Conservation (phyloP, 2,329 filamentous ascomycete genomes). For the Cladophialophora yegresii region DNA sequence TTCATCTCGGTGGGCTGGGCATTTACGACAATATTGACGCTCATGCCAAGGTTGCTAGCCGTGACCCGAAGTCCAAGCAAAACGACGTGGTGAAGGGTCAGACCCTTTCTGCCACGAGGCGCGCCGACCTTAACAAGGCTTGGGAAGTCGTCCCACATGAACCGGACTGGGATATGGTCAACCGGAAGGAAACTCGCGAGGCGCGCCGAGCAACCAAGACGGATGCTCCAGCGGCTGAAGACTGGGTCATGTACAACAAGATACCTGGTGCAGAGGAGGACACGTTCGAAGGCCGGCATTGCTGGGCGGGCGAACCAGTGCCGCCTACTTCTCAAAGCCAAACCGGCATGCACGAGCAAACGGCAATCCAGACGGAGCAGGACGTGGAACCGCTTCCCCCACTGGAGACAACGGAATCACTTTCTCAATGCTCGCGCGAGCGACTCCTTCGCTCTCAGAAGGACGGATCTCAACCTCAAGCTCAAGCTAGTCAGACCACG, state of each 20-base stretch:
- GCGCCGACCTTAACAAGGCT: background rate
- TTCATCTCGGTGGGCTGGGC: background rate
- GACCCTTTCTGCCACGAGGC: background rate
- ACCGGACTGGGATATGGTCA: conserved; percentile 12
- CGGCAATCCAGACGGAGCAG: background rate
- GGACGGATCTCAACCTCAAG: background rate
- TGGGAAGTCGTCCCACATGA: conserved; percentile 7
- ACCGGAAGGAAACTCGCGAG: background rate
- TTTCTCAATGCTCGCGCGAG: background rate
- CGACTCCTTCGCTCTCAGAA: background rate
- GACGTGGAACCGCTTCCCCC: background rate
- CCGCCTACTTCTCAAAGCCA: background rate
- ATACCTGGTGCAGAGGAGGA: background rate
- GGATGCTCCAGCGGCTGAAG: background rate
- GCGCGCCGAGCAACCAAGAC: background rate
- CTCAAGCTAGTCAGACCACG: background rate
- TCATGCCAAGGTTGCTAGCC: background rate
- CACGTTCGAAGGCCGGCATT: background rate
- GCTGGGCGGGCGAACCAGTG: too few species aligned
- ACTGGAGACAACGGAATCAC: background rate
- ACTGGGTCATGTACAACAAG: conserved; percentile 2
- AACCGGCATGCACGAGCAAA: background rate
- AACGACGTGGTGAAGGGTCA: background rate
- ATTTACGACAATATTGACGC: background rate
- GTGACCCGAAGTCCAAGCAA: too few species aligned